Percentiles rank a stretch among this genome's conserved stretches.
phyloP scores from a whole-genome alignment of 2,329 filamentous ascomycete species.

The Tolypocladium pustulatum region DNA sequence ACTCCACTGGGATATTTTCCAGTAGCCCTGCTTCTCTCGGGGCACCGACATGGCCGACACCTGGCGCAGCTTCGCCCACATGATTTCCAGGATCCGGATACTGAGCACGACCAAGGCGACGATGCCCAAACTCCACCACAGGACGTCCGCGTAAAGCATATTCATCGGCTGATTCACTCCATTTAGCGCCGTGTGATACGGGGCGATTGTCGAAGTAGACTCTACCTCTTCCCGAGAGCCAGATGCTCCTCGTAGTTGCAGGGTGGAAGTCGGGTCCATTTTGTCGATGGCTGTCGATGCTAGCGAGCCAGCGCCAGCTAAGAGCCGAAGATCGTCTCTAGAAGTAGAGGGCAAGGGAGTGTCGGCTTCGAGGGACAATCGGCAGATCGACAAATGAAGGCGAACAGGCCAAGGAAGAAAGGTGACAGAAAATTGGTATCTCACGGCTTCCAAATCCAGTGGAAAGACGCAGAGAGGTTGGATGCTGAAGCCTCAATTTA shows the following conservation, averaged over 20 bases:
- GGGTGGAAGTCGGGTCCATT: conserved; percentile 25
- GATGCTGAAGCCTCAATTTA: not conserved
- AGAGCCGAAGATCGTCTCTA: not conserved
- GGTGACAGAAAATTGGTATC: not conserved
- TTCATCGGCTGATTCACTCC: conserved; percentile 52
- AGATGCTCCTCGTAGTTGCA: conserved; percentile 17
- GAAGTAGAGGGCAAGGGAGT: not conserved
- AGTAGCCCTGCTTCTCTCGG: conserved; percentile 45
- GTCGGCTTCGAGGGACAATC: not conserved
- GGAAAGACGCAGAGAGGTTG: not conserved
- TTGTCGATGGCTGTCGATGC: conserved; percentile 3
- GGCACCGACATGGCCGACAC: conserved; percentile 46
- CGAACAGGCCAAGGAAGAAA: not conserved
- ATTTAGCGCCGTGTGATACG: conserved; percentile 44
- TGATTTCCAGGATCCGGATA: conserved; percentile 43
- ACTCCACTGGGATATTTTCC: conserved; percentile 44
- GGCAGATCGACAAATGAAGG: not conserved
- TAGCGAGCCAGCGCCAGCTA: conserved; percentile 10
- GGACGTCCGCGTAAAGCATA: conserved; percentile 41
- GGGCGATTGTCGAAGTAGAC: conserved; percentile 39
- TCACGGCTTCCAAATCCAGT: not conserved
- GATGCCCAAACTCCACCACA: conserved; percentile 52
- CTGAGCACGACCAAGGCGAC: conserved; percentile 41
- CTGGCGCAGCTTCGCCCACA: conserved; percentile 46
- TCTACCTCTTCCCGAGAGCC: conserved; percentile 17